Evolutionary conservation across 139 green algal genomes (phyloP), one percentile per base, ranked within the genome.

Genomic region (Raphidocelis subcapitata): DNA sequence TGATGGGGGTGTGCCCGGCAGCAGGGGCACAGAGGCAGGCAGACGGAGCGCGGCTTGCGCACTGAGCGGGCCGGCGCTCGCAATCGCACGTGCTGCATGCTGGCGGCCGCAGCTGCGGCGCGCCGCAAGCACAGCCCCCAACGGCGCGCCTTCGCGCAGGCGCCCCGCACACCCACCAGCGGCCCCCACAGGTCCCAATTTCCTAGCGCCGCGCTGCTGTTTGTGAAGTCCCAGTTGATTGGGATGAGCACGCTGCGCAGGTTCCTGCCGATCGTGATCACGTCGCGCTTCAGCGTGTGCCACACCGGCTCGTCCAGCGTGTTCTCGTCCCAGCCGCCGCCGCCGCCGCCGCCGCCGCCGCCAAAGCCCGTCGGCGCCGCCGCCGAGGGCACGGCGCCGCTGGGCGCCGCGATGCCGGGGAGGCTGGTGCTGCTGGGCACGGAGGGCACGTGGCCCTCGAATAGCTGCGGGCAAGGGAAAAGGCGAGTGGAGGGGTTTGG

Each of bases 151-250:
- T 8, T 49, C 41, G 41, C 12, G 41, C 41, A 12, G 8, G 41
- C 41, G 8, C 8, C 41, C 41, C 41, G 41, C 41, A 49, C 24
- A 83, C 93, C 74, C 41, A 98, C 89, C 89, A 98, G 89, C 3
- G 96, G 96, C 0, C 96, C 96, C 94, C 94, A 99, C 5, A 99
- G 81, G 80, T 99, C 96, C 96, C 96, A 99, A 72, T 99, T 97
- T 4, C 91, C 67, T 52, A 99, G 76, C 8, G 93, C 91, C 16
- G 88, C 82, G 14, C 74, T 74, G 63, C 92, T 85, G 62, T 90
- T 83, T 18, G 73, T 77, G 32, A 91, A 82, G 56, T 91, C 87
- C 67, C 85, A 88, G 62, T 91, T 88, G 62, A 96, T 88, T 14
- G 90, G 90, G 67, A 95, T 93, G 2, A 97, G 87, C 47, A 96